Percentiles rank a stretch among this genome's conserved stretches.
These are phyloP conservation scores for Eucalyptus marginata DNA, from an alignment of 345 rosid genomes.

Conservation along the genomic window DNA sequence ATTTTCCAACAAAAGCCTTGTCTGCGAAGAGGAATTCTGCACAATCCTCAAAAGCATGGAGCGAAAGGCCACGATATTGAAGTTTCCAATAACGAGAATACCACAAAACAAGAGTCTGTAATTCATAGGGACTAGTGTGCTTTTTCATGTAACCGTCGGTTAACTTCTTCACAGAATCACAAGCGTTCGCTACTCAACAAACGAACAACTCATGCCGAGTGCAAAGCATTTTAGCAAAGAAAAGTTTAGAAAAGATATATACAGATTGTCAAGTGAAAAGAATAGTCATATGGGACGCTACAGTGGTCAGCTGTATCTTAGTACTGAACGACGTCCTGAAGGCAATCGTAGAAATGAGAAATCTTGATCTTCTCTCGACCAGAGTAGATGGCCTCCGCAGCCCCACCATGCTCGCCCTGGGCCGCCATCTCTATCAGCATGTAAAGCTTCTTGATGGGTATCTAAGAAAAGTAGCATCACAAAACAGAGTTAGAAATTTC, in stretches of 20 bases:
- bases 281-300: rapidly evolving
- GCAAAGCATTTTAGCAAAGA: background rate
- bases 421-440: constrained; percentile 94
- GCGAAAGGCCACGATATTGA: too few relatives aligned
- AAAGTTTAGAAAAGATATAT: background rate
- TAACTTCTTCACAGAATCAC: background rate
- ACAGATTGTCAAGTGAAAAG: background rate
- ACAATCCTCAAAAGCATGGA: too few relatives aligned
- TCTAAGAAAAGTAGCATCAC: constrained; percentile 2
- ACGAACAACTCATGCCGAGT: rapidly evolving
- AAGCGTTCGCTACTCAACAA: background rate
- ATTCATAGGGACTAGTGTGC: background rate
- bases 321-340: constrained; percentile 52
- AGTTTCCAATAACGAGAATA: background rate
- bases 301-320: background rate
- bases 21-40: too few relatives aligned
- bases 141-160: background rate
- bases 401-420: constrained; percentile 71
- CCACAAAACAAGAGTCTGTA: background rate
- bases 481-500: background rate
- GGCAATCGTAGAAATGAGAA: constrained; percentile 64
- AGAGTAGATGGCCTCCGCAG: constrained; percentile 60
- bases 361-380: constrained; percentile 66
- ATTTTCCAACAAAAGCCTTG: too few relatives aligned
- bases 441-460: constrained; percentile 81